Percentiles rank a stretch among this genome's conserved stretches.
Conservation (phyloP, 148 eudicot genomes). For the Vaccinium darrowii region DNA sequence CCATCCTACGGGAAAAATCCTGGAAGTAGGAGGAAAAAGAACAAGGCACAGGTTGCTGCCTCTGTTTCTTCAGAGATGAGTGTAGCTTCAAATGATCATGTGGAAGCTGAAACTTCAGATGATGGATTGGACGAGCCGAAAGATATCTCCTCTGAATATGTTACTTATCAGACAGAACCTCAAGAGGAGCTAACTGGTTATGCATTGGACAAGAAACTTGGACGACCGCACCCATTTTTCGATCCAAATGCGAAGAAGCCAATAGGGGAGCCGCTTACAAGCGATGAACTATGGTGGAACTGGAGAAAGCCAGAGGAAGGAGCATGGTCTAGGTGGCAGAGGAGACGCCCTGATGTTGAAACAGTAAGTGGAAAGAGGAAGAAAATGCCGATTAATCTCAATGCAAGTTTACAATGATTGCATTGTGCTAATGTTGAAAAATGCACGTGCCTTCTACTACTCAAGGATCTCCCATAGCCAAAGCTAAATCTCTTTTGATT, state of each 20-base stretch:
- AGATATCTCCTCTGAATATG: constrained; percentile 63
- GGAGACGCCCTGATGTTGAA: constrained; percentile 90
- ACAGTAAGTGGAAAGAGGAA: constrained; percentile 66
- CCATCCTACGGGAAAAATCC: constrained; percentile 86
- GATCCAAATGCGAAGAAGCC: constrained; percentile 76
- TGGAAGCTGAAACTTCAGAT: constrained; percentile 43
- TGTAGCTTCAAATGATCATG: constrained; percentile 37
- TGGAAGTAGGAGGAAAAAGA: constrained; percentile 80
- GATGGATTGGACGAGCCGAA: constrained; percentile 57
- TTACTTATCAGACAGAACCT: constrained; percentile 67
- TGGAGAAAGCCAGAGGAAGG: constrained; percentile 95
- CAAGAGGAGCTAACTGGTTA: constrained; percentile 68
- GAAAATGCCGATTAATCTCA: neutral
- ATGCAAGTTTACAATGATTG: neutral
- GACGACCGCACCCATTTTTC: constrained; percentile 86
- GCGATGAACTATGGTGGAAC: constrained; percentile 99
- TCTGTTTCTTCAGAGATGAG: constrained; percentile 44
- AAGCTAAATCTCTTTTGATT: neutral
- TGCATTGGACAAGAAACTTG: constrained; percentile 75
- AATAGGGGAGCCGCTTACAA: constrained; percentile 63
- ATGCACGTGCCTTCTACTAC: neutral
- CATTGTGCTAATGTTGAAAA: neutral
- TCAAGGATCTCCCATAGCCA: neutral
- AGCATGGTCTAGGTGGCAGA: constrained; percentile 98
- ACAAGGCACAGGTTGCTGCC: constrained; percentile 52